Conservation (phyloP, 140 eudicot genomes). For the Ambrosia hybrid region DNA sequence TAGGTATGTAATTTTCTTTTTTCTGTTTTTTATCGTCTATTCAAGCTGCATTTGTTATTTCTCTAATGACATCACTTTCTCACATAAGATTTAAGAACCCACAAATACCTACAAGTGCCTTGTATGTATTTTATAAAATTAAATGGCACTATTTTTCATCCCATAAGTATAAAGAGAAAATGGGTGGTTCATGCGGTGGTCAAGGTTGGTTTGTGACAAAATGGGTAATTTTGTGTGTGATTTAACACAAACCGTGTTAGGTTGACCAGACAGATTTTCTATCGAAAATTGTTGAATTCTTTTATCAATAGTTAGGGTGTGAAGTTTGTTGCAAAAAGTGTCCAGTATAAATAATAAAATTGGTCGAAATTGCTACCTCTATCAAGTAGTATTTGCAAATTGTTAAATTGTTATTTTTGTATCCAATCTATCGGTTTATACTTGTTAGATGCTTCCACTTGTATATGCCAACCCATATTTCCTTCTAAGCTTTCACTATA, state of each 20-base stretch:
- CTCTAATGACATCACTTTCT: neutral
- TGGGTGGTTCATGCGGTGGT: neutral
- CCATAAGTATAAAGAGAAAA: neutral
- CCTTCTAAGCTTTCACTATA: too few relatives aligned
- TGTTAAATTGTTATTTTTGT: neutral
- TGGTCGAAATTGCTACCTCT: neutral
- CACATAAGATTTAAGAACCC: neutral
- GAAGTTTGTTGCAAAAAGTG: too few relatives aligned
- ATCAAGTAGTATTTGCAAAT: conserved; percentile 3
- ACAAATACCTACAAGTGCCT: neutral
- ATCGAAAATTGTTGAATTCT: too few relatives aligned
- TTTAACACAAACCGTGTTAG: neutral
- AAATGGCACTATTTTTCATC: neutral
- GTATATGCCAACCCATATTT: neutral
- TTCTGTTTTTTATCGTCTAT: neutral
- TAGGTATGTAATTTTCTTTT: conserved; percentile 49
- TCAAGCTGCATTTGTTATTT: neutral
- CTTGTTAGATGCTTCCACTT: neutral
- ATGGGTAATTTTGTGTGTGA: neutral
- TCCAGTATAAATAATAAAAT: neutral
- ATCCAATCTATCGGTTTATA: neutral
- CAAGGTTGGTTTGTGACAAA: neutral
- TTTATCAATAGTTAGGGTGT: too few relatives aligned
- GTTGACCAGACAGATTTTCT: neutral
- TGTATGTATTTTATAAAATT: neutral